These are phyloP conservation scores for Daldinia vernicosa DNA, from an alignment of 495 filamentous ascomycete genomes.

Conservation along the genomic window DNA sequence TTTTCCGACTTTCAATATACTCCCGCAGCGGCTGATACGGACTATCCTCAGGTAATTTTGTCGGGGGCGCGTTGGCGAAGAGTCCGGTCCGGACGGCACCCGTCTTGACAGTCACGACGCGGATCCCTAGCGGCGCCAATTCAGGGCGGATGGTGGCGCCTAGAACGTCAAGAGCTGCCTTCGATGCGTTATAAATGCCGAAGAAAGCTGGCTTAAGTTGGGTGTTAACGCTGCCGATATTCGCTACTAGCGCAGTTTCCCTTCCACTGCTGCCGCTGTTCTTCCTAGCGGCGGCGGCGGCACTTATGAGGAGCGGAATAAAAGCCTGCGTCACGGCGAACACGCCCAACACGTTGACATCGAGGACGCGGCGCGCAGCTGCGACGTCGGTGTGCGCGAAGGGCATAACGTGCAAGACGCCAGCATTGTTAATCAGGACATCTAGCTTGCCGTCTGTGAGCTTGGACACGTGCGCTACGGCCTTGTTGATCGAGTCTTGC, in stretches of 20 bases:
- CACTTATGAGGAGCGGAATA: constrained; percentile 57
- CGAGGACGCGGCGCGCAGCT: constrained; percentile 57
- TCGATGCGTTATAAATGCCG: constrained; percentile 62
- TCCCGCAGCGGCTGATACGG: constrained; percentile 38
- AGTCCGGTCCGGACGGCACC: constrained; percentile 37
- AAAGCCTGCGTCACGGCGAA: constrained; percentile 64
- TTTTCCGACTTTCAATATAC: constrained; percentile 38
- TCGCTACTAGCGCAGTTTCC: constrained; percentile 57
- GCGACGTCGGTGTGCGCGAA: constrained; percentile 59
- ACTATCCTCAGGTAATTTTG: constrained; percentile 36
- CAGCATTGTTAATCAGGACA: constrained; percentile 67
- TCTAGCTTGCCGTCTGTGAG: constrained; percentile 53
- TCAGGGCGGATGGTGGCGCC: constrained; percentile 60
- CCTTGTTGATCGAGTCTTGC: constrained; percentile 47
- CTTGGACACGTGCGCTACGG: constrained; percentile 40
- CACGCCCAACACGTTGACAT: constrained; percentile 64
- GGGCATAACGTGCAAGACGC: constrained; percentile 52
- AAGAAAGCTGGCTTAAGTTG: constrained; percentile 48
- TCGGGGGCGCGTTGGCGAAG: constrained; percentile 32
- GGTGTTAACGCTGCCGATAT: constrained; percentile 58
- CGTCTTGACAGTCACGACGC: constrained; percentile 47
- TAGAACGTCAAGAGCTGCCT: constrained; percentile 59
- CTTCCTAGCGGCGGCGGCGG: constrained; percentile 38
- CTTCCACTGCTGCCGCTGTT: constrained; percentile 9
- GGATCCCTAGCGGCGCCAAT: constrained; percentile 61